These are phyloP conservation scores for Apiospora saccharicola DNA, from an alignment of 2,329 filamentous ascomycete species.

Conservation along the genomic window DNA sequence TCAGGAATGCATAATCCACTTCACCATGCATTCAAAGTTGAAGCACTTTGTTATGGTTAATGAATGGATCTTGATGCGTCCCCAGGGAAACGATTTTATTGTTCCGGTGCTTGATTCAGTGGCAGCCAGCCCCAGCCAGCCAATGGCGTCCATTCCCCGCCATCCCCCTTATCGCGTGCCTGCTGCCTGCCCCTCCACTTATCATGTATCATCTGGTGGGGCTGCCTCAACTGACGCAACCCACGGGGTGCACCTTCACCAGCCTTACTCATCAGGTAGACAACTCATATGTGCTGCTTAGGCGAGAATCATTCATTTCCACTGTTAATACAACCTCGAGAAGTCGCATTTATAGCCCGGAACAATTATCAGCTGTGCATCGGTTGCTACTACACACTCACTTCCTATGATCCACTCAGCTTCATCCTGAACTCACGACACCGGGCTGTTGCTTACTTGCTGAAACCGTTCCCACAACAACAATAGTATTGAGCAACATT, in stretches of 20 bases:
- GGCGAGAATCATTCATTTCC: background rate
- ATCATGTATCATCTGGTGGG: slow-evolving; percentile 19
- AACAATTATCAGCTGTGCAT: background rate
- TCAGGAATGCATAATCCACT: background rate
- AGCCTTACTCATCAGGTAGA: slow-evolving; percentile 11
- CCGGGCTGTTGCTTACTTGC: background rate
- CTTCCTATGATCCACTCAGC: background rate
- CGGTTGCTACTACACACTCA: background rate
- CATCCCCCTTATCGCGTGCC: background rate
- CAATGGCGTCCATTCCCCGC: background rate
- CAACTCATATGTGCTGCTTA: background rate
- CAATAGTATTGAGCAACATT: background rate
- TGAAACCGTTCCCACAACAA: background rate
- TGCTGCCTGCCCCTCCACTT: slow-evolving; percentile 19
- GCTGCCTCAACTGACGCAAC: slow-evolving; percentile 14
- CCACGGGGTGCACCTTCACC: slow-evolving; percentile 10
- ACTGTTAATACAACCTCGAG: too few relatives aligned
- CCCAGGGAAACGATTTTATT: too few relatives aligned
- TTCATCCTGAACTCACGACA: background rate
- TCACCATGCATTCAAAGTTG: background rate
- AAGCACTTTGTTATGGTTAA: background rate
- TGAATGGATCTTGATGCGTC: too few relatives aligned
- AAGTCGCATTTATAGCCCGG: background rate
- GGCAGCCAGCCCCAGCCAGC: background rate
- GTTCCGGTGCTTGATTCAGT: too few relatives aligned